These are phyloP conservation scores for Xanthoconium stramineum DNA, from an alignment of 768 basidiomycete genomes.

Conservation along the genomic window DNA sequence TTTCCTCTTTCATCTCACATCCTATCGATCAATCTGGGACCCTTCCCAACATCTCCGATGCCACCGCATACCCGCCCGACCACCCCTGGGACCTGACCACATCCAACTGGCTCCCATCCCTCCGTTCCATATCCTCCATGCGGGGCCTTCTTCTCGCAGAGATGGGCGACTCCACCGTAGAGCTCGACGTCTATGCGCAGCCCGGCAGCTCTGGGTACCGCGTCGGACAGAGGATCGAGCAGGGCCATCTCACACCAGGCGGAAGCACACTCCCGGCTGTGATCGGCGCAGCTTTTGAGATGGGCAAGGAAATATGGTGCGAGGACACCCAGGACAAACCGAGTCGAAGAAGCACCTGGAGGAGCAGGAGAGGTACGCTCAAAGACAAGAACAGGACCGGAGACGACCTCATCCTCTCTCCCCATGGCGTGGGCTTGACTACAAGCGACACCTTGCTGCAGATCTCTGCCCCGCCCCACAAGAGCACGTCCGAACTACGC, in stretches of 20 bases:
- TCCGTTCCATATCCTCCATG: constrained; percentile 42
- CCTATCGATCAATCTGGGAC: constrained; percentile 14
- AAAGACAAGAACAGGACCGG: constrained; percentile 5
- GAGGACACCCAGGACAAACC: constrained; percentile 8
- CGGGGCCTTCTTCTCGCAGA: constrained; percentile 47
- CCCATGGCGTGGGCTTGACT: constrained; percentile 32
- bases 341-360: constrained; percentile 16
- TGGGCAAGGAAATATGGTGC: constrained; percentile 23
- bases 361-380: constrained; percentile 3
- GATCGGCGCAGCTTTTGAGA: constrained; percentile 10
- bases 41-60: constrained; percentile 18
- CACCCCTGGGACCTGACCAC: constrained; percentile 1
- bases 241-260: constrained; percentile 31
- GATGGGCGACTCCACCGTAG: constrained; percentile 45
- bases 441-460: constrained; percentile 53
- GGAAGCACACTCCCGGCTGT: constrained; percentile 20
- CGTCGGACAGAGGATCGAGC: constrained; percentile 39
- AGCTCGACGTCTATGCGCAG: constrained; percentile 36
- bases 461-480: constrained; percentile 44
- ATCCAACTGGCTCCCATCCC: constrained; percentile 21
- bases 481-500: constrained; percentile 56
- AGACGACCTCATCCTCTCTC: constrained; percentile 5
- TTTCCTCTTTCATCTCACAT: constrained; percentile 24
- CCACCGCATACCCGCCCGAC: constrained; percentile 11
- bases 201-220: constrained; percentile 37